phyloP scores from a whole-genome alignment of 306 rosid species.

The Senna tora region DNA sequence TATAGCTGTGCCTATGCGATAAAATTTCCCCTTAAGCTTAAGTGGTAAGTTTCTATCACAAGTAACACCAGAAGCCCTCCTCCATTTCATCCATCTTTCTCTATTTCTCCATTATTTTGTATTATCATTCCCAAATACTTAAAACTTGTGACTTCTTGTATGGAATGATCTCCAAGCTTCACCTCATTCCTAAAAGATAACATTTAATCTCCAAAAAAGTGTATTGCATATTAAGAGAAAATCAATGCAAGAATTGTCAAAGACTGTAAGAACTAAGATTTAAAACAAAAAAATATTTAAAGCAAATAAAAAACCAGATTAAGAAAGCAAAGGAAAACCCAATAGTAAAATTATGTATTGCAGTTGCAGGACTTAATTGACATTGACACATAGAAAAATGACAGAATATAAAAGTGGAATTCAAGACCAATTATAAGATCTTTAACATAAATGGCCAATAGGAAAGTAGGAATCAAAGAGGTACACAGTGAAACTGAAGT shows the following conservation, averaged over 20 bases:
- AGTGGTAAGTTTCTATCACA: too few relatives aligned
- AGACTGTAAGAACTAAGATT: not conserved
- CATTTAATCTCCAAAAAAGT: not conserved
- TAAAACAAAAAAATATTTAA: not conserved
- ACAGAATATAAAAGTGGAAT: constrained; percentile 6
- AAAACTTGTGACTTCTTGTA: too few relatives aligned
- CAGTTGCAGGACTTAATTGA: not conserved
- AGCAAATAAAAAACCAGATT: not conserved
- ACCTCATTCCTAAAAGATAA: too few relatives aligned
- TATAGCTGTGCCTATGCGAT: too few relatives aligned
- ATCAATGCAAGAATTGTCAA: not conserved
- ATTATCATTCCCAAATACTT: too few relatives aligned
- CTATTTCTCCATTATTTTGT: too few relatives aligned
- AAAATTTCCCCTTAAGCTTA: too few relatives aligned
- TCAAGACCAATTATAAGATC: not conserved
- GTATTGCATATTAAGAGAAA: not conserved
- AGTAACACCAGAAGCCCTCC: too few relatives aligned
- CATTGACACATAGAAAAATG: not conserved
- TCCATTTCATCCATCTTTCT: too few relatives aligned
- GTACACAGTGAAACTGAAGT: constrained; percentile 14
- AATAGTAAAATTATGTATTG: not conserved
- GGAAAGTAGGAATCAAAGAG: constrained; percentile 8
- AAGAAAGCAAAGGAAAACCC: constrained; percentile 8
- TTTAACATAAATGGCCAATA: not conserved
- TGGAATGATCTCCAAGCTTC: too few relatives aligned